Evolutionary conservation across 1,284 basidiomycete species (phyloP).

Genomic region (Lentinula novae-zelandiae): DNA sequence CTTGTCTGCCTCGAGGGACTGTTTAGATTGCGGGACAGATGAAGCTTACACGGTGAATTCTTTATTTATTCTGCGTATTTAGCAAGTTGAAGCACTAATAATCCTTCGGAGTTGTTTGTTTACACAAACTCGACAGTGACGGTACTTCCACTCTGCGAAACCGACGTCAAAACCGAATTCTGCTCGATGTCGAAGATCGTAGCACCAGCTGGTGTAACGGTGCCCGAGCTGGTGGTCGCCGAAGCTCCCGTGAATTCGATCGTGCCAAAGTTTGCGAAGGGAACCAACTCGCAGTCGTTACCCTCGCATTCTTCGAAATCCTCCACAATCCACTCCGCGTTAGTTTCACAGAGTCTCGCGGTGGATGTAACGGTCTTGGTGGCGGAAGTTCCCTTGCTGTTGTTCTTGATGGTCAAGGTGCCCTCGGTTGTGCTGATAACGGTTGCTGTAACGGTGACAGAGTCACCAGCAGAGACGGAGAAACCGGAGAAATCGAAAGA

Average conservation of each 20-base stretch:
- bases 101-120: too few species aligned
- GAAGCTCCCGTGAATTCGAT: constrained; percentile 25
- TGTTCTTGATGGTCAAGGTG: constrained; percentile 28
- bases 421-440: constrained; percentile 25
- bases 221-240: constrained; percentile 11
- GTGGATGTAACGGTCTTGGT: constrained; percentile 16
- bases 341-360: constrained; percentile 28
- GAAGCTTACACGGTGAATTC: too few species aligned
- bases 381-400: constrained; percentile 25
- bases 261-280: constrained; percentile 29
- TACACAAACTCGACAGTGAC: constrained; percentile 1
- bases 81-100: too few species aligned
- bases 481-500: constrained; percentile 28
- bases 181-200: constrained; percentile 25
- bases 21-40: too few species aligned
- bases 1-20: too few species aligned
- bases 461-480: constrained; percentile 25
- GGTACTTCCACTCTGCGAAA: constrained; percentile 5
- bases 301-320: constrained; percentile 30
- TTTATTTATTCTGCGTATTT: too few species aligned
- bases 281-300: not conserved
- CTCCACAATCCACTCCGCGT: constrained; percentile 35
- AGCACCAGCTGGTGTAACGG: constrained; percentile 15
- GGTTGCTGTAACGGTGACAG: constrained; percentile 26
- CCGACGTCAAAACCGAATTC: not conserved